Percentiles rank a stretch among this genome's conserved stretches.
These are phyloP conservation scores for Amanita pallidorosea DNA, from an alignment of 768 basidiomycete species.

Conservation along the genomic window DNA sequence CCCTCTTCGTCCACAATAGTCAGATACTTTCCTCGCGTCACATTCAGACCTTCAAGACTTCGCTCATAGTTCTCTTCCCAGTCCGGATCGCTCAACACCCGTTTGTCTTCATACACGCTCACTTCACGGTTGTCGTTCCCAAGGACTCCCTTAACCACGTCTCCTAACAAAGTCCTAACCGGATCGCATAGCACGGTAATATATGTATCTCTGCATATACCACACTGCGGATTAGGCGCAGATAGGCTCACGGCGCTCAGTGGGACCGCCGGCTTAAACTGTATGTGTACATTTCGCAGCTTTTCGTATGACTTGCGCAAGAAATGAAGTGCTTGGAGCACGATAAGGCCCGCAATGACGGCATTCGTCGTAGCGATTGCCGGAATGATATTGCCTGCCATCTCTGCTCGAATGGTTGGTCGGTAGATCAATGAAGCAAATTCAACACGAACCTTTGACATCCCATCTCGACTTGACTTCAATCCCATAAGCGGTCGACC, in stretches of 20 bases:
- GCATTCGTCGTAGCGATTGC: conserved; percentile 99
- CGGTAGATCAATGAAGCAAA: background rate
- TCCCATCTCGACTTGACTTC: conserved; percentile 88
- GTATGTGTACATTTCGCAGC: conserved; percentile 68
- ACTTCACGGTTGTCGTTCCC: conserved; percentile 53
- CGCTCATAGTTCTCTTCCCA: conserved; percentile 82
- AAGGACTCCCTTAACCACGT: conserved; percentile 61
- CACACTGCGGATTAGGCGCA: conserved; percentile 67
- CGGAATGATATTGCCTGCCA: conserved; percentile 99
- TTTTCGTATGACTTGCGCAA: conserved; percentile 52
- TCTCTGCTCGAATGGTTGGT: conserved; percentile 41
- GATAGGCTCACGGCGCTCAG: conserved; percentile 59
- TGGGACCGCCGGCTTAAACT: conserved; percentile 71
- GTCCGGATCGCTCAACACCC: conserved; percentile 85
- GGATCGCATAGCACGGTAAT: conserved; percentile 66
- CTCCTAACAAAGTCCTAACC: conserved; percentile 52
- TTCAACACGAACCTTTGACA: conserved; percentile 64
- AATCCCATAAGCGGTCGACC: conserved; percentile 86
- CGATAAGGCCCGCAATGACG: conserved; percentile 90
- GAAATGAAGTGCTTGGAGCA: conserved; percentile 83
- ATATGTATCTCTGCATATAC: conserved; percentile 83
- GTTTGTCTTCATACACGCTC: conserved; percentile 78
- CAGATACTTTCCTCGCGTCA: conserved; percentile 78
- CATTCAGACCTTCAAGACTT: conserved; percentile 72
- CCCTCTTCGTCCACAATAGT: conserved; percentile 85